Evolutionary conservation across 1,284 basidiomycete species (phyloP).

Genomic region (Trichosporon asahii): DNA sequence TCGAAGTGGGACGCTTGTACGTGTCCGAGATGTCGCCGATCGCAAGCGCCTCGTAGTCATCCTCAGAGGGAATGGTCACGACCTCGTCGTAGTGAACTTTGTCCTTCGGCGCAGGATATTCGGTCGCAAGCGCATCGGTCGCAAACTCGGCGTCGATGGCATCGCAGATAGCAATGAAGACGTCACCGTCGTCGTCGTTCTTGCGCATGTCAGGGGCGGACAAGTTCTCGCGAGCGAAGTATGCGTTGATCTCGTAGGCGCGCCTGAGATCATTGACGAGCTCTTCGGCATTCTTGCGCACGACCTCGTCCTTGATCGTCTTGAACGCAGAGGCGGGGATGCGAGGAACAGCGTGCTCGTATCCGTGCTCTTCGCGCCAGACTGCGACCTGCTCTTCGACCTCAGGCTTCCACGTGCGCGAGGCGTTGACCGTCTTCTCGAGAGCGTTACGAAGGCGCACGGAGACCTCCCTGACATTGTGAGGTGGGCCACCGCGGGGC

Average conservation of each 20-base stretch:
- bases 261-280: not conserved
- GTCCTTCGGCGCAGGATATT: not conserved
- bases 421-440: too few species aligned
- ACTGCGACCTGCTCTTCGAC: not conserved
- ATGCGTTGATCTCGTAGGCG: not conserved
- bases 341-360: not conserved
- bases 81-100: not conserved
- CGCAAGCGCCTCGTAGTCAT: not conserved
- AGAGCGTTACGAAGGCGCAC: too few species aligned
- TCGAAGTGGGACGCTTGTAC: not conserved
- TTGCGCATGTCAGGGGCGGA: not conserved
- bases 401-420: not conserved
- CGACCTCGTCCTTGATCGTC: not conserved
- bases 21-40: not conserved
- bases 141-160: too few species aligned
- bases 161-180: not conserved
- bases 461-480: too few species aligned
- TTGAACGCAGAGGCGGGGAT: not conserved
- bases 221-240: too few species aligned
- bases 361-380: not conserved
- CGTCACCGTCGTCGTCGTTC: not conserved
- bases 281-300: not conserved
- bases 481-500: too few species aligned
- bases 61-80: not conserved
- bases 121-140: not conserved